phyloP scores from a whole-genome alignment of 1,139 yeast species.

The Lodderomyces orthopsilosis region DNA sequence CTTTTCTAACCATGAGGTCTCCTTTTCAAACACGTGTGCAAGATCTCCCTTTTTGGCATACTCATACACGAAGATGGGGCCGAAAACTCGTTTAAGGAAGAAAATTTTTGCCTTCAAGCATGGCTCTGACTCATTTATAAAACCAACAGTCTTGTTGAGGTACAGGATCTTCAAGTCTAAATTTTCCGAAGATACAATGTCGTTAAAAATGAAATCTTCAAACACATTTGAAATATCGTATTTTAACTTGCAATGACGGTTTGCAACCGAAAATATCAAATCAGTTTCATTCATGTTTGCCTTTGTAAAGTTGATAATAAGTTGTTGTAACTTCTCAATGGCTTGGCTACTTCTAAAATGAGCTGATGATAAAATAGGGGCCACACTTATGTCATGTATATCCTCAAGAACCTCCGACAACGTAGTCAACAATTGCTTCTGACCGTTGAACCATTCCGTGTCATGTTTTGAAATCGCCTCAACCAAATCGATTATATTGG shows the following conservation, averaged over 20 bases:
- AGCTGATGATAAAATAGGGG: constrained; percentile 55
- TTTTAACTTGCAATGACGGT: constrained; percentile 45
- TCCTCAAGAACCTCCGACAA: constrained; percentile 46
- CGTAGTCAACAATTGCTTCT: constrained; percentile 47
- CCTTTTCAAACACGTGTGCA: constrained; percentile 41
- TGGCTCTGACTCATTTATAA: constrained; percentile 39
- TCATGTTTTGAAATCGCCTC: constrained; percentile 54
- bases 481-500: constrained; percentile 69
- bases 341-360: constrained; percentile 79
- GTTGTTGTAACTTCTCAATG: constrained; percentile 54
- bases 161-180: constrained; percentile 46
- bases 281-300: constrained; percentile 29
- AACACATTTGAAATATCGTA: constrained; percentile 48
- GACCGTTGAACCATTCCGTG: constrained; percentile 58
- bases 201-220: constrained; percentile 56
- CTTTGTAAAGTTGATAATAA: constrained; percentile 51
- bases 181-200: constrained; percentile 54
- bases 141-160: constrained; percentile 51
- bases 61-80: constrained; percentile 65
- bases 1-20: constrained; percentile 58
- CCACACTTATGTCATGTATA: constrained; percentile 40
- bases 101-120: constrained; percentile 58
- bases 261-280: constrained; percentile 47
- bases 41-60: constrained; percentile 51
- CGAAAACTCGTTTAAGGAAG: constrained; percentile 61